Evolutionary conservation across 495 filamentous ascomycete genomes (phyloP), one percentile per base, ranked within the genome.

Genomic region (Hypoxylon rickii): DNA sequence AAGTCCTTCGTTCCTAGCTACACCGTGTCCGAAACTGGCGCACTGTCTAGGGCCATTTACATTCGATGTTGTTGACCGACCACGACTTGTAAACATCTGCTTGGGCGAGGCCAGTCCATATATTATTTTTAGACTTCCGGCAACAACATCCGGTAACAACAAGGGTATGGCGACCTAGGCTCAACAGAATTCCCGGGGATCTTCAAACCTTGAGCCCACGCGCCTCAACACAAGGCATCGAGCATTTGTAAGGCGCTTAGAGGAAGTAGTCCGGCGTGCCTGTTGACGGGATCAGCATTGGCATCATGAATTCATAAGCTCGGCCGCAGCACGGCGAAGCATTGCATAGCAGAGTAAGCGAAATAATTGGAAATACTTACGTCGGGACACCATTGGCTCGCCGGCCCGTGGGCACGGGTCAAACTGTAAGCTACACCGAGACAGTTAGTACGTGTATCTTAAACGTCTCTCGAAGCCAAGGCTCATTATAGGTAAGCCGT

Each of bases 181-280:
- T 62, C 34, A 52, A 48, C 52, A 42, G 33, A 48, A 43, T 47
- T 62, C 47, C 52, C 47, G 29, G 47, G 38, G 47, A 49, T 48
- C 58, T 47, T 58, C 37, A 51, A 65, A 47, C 51, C 45, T 62
- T 60, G 44, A 31, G 45, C 42, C 51, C 53, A 43, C 49, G 38
- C 56, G 37, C 33, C 44, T 37, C 48, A 46, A 48, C 29, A 61
- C 40, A 37, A 24, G 51, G 57, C 49, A 51, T 32, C 26, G 51
- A 59, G 49, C n/a, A 55, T 45, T 22, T 22, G 41, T 19, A 17
- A 22, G 44, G 50, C 38, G 38, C 29, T 73, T 88, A 97, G 68
- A 97, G 86, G 88, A 97, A 97, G 79, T 97, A 97, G 70, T 97
- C 93, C 19, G 93, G 93, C 61, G 93, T 97, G 60, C 86, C 82